Evolutionary conservation across 2,329 filamentous ascomycete species (phyloP), one percentile per base, ranked within the genome.

Genomic region (Didymella sp.): DNA sequence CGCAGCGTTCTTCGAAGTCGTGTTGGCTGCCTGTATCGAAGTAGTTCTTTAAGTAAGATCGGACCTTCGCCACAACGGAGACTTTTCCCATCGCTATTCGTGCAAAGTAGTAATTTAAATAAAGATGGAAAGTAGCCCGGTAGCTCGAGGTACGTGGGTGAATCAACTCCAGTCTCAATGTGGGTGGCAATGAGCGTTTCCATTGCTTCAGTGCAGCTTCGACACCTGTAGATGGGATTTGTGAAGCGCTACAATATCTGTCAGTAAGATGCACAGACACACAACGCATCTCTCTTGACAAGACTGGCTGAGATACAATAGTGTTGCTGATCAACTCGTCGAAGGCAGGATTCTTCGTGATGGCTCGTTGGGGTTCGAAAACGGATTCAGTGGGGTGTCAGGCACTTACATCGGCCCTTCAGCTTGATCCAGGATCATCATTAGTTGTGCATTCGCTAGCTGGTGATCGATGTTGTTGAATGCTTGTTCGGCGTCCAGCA

Each of bases 401-500:
- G 12, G 9, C 5, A 28, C 38, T 43, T 38, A 48, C 51, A 15
- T 37, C 12, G 44, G n/a, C 9, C 46, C 51, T 15, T 54, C 51
- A 7, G 44, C 19, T 17, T 24, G 44, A 31, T 54, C 51, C 12
- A 54, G 17, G 15, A 54, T 54, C 44, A 54, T 28, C 44, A 48
- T 54, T 11, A 54, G 44, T 21, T 37, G 51, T 31, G 51, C 51
- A 9, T 54, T 54, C 1, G 51, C 51, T 21, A 43, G 9, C 6
- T 54, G 51, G 17, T 54, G 51, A 6, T 48, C 30, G n/a, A 54
- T 38, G 24, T 48, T 48, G n/a, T 48, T 21, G 30, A 54, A 54
- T 6, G 51, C 37, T 24, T 54, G 51, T n/a, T 30, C 37, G 12
- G 28, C 8, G 11, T 54, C 51, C 3, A 54, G 51, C 6, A 30